phyloP scores from a whole-genome alignment of 805 yeast species.

The Candida ipomoeae region DNA sequence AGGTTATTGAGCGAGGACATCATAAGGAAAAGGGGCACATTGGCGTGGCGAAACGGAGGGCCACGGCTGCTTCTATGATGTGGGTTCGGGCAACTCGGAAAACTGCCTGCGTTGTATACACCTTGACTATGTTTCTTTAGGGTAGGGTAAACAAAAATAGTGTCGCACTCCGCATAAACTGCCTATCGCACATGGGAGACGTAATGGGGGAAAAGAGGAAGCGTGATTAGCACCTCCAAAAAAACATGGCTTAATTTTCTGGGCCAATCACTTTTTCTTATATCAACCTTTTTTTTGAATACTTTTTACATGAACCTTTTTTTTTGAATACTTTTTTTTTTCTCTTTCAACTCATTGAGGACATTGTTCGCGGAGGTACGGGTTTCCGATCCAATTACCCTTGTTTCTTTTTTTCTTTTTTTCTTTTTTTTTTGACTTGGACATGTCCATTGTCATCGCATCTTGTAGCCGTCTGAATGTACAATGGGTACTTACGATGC shows the following conservation, averaged over 20 bases:
- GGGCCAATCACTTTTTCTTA: too few relatives aligned
- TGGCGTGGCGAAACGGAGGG: neutral
- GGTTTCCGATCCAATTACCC: too few relatives aligned
- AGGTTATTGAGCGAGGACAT: slow-evolving; percentile 5
- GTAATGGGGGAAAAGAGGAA: neutral
- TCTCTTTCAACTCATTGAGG: too few relatives aligned
- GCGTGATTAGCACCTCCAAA: neutral
- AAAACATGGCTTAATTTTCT: too few relatives aligned
- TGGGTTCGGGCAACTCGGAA: neutral
- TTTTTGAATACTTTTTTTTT: too few relatives aligned
- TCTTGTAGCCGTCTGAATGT: too few relatives aligned
- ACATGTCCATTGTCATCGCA: too few relatives aligned
- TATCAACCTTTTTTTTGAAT: neutral
- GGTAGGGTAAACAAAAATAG: slow-evolving; percentile 1
- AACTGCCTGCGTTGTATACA: neutral
- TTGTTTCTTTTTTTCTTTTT: too few relatives aligned
- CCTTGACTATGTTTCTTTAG: neutral
- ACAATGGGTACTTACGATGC: too few relatives aligned
- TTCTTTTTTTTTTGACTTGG: too few relatives aligned
- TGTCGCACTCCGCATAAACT: neutral
- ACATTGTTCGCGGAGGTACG: too few relatives aligned
- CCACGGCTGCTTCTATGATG: neutral
- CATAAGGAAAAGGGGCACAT: neutral
- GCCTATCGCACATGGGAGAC: neutral
- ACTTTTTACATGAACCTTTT: too few relatives aligned